phyloP scores from a whole-genome alignment of 2,329 filamentous ascomycete species.

The Seiridium unicorne region DNA sequence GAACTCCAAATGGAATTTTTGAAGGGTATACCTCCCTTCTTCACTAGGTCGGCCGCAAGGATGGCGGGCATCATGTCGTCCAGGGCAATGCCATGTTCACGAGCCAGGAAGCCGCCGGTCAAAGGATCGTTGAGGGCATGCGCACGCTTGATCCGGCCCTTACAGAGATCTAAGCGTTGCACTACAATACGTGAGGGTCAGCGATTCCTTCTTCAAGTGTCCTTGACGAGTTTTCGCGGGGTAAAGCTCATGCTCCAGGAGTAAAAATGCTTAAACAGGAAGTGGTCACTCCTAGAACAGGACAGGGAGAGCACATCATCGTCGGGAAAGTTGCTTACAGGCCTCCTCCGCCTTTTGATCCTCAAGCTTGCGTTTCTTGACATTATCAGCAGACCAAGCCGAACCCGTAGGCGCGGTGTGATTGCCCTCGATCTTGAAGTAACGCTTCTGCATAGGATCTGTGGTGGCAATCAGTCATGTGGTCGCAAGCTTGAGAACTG shows the following conservation, averaged over 20 bases:
- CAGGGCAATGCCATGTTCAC: constrained; percentile 29
- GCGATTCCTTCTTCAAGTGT: no score
- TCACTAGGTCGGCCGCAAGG: constrained; percentile 37
- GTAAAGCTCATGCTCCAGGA: no score
- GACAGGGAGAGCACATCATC: no score
- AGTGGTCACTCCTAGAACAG: no score
- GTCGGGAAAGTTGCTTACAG: background rate
- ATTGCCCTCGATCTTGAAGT: constrained; percentile 65
- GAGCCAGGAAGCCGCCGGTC: constrained; percentile 30
- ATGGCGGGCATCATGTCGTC: constrained; percentile 30
- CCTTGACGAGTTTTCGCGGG: no score
- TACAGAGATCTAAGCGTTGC: constrained; percentile 28
- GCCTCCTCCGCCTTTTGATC: constrained; percentile 33
- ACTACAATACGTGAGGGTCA: background rate
- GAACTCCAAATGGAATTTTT: constrained; percentile 18
- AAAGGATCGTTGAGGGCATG: constrained; percentile 25
- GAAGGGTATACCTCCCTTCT: constrained; percentile 39
- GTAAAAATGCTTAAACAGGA: no score
- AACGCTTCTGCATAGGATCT: constrained; percentile 61
- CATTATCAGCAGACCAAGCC: constrained; percentile 55
- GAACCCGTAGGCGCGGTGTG: constrained; percentile 48
- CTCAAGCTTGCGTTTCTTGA: constrained; percentile 54
- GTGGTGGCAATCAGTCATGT: background rate
- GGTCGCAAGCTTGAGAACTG: background rate
- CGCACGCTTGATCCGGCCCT: constrained; percentile 37